Conservation (phyloP, 176 grass and related monocot genomes). For the Puccinellia tenuiflora region DNA sequence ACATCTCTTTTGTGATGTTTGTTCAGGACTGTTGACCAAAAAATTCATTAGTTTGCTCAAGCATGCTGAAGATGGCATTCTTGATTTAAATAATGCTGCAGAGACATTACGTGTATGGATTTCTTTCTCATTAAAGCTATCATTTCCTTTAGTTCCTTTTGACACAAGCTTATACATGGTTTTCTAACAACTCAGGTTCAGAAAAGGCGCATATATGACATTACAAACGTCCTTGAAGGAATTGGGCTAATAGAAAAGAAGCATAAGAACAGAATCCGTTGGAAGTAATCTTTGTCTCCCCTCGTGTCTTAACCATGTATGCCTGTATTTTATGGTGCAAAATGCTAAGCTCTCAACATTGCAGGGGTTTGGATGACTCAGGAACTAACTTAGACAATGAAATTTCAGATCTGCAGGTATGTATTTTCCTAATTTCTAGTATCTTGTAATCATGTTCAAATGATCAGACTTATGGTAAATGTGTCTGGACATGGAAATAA, state of each 20-base stretch:
- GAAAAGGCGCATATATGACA: slow-evolving; percentile 95
- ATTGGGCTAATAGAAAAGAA: slow-evolving; percentile 95
- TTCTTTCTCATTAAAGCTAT: slow-evolving; percentile 3
- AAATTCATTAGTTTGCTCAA: slow-evolving; percentile 85
- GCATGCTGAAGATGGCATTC: slow-evolving; percentile 66
- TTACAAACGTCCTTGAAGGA: slow-evolving; percentile 98
- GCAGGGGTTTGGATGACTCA: slow-evolving; percentile 55
- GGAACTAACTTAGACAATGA: slow-evolving; percentile 49
- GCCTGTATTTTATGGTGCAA: slow-evolving; percentile 29
- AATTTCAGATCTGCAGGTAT: slow-evolving; percentile 64
- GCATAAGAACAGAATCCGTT: slow-evolving; percentile 71
- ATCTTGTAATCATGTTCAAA: slow-evolving; percentile 14
- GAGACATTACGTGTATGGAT: slow-evolving; percentile 55
- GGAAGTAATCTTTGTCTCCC: slow-evolving; percentile 59
- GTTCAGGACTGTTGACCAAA: slow-evolving; percentile 66
- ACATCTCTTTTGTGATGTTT: slow-evolving; percentile 23
- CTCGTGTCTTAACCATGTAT: slow-evolving; percentile 17
- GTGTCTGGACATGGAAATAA: neutral
- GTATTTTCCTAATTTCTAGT: neutral
- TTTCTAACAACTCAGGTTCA: slow-evolving; percentile 60
- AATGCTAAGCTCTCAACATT: slow-evolving; percentile 21
- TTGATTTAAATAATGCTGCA: slow-evolving; percentile 82
- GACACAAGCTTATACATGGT: slow-evolving; percentile 12
- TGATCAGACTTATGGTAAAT: neutral
- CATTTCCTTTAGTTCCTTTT: slow-evolving; percentile 17